Conservation (phyloP, 2,329 filamentous ascomycete genomes). For the Blastomyces percursus region DNA sequence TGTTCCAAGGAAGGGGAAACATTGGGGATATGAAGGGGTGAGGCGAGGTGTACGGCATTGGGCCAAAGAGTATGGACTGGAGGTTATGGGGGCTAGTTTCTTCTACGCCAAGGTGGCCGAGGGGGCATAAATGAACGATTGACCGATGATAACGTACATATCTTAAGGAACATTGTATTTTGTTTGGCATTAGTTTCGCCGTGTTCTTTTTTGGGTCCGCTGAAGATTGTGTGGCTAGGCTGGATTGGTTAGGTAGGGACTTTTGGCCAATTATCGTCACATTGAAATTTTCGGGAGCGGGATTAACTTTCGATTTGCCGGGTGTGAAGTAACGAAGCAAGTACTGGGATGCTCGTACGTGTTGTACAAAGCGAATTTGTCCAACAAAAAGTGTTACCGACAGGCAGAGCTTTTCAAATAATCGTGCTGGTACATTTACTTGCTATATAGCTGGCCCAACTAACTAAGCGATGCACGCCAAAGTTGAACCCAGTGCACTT, state of each 20-base stretch:
- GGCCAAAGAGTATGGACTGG: slow-evolving; percentile 22
- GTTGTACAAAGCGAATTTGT: background rate
- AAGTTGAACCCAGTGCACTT: background rate
- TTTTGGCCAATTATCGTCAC: background rate
- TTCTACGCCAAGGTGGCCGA: slow-evolving; percentile 19
- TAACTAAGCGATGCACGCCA: background rate
- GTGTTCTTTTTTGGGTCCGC: background rate
- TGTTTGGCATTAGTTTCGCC: background rate
- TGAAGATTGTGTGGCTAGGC: background rate
- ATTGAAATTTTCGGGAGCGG: background rate
- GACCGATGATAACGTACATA: background rate
- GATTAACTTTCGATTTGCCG: background rate
- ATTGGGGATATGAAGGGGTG: slow-evolving; percentile 44
- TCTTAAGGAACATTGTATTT: background rate
- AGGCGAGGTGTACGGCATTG: slow-evolving; percentile 32
- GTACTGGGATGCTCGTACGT: background rate
- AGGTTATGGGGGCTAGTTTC: slow-evolving; percentile 22
- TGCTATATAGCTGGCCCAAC: background rate
- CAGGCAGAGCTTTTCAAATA: background rate
- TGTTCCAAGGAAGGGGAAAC: slow-evolving; percentile 40
- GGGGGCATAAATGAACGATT: background rate
- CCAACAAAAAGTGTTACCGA: background rate
- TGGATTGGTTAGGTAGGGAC: background rate
- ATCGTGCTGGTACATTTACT: background rate
- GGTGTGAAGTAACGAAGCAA: background rate